Base-by-base conservation (phyloP, 2,329 filamentous ascomycete genomes). In the Claviceps fusiformis region DNA sequence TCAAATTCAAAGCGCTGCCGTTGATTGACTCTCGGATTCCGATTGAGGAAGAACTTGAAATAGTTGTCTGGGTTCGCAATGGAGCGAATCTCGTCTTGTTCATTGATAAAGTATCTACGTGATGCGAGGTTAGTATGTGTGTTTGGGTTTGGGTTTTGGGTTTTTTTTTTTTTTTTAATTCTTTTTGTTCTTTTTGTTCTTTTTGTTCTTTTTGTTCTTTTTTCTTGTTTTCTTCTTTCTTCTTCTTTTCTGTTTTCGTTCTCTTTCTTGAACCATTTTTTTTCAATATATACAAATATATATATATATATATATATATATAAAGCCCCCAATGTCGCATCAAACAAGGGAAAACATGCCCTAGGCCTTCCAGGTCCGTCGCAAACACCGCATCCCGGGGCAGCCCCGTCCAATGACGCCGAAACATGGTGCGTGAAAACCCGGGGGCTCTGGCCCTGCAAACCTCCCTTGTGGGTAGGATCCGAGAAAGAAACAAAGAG, bases 11-110 rank as follows among this genome's bases (percentile, higher is more conserved):
- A 86, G 19, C 85, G 79, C 62, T 89, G 88, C 24, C 85, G 75
- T 45, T 85, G 78, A 67, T 95, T 95, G 70, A 85, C 78, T 43
- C 89, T 83, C n/a, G 80, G 74, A 67, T 89, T 90, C 61, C 81
- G 83, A 65, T 80, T 85, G 54, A 87, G 69, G 66, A 82, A 85
- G 75, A 79, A 95, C 61, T 87, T 79, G 73, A 89, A 95, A 64
- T 83, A 85, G 60, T 78, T 74, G 33, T 85, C 76, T 0, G 86
- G 83, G 41, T 89, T 73, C 27, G 78, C 73, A 54, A 87, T 84
- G 58, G 76, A 83, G 50, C 87, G 83, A 58, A 95, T 79, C 63
- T 92, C 82, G 61, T 92, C 88, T 0, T 82, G 69, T 0, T 83
- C 76, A 61, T 88, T 90, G 70, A 95, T 70, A 66, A 88, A 91